A percentile compares a stretch with the other conserved stretches of the same genome.
Conservation (phyloP, 1,284 basidiomycete genomes). For the Chalciporus sp. region DNA sequence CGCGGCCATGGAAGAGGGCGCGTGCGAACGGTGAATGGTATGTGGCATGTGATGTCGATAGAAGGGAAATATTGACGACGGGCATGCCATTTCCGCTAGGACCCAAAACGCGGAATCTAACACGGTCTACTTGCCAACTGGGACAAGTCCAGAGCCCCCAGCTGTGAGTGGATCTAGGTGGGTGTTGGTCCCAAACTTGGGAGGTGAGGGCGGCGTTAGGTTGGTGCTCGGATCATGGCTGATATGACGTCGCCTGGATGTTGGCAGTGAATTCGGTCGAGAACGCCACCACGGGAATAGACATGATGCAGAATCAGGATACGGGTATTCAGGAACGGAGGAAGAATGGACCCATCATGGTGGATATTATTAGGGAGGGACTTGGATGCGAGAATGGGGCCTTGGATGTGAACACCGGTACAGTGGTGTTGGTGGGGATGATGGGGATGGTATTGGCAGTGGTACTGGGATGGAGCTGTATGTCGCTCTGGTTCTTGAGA, state of each 20-base stretch:
- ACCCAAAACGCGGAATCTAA: conserved; percentile 7
- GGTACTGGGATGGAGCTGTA: conserved; percentile 7
- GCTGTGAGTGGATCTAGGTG: conserved; percentile 8
- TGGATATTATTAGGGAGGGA: conserved; percentile 12
- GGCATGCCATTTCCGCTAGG: conserved; percentile 11
- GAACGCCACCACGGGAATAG: background rate
- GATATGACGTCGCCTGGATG: conserved; percentile 1
- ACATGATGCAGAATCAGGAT: conserved; percentile 2
- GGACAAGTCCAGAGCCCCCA: background rate
- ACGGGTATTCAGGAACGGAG: background rate
- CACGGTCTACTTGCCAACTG: background rate
- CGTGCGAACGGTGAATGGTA: conserved; percentile 8
- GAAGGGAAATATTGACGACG: background rate
- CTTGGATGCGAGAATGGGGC: background rate
- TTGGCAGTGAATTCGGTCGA: conserved; percentile 8
- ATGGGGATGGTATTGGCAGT: conserved; percentile 7
- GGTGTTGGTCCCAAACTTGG: conserved; percentile 9
- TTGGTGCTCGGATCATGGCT: conserved; percentile 3
- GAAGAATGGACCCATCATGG: conserved; percentile 6
- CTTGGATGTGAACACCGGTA: background rate
- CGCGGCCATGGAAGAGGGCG: conserved; percentile 7
- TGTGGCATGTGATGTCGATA: conserved; percentile 10
- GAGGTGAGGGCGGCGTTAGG: conserved; percentile 11
- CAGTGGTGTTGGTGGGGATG: background rate
- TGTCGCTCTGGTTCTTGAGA: conserved; percentile 15